These are phyloP conservation scores for Nitzschia putrida DNA, from an alignment of 108 stramenopile species.

Conservation along the genomic window DNA sequence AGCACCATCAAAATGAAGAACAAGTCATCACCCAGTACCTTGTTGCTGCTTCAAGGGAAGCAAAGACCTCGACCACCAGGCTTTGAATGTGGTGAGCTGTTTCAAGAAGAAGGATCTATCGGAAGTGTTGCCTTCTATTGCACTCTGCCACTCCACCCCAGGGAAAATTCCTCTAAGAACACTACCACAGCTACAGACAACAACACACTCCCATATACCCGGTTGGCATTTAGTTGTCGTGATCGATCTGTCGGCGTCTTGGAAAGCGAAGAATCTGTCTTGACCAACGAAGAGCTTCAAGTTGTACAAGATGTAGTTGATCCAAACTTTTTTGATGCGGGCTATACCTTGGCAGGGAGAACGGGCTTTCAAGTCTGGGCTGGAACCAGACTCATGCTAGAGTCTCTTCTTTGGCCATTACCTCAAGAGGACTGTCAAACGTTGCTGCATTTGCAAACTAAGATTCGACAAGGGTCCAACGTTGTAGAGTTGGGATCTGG, in stretches of 20 bases:
- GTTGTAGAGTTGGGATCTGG: conserved; percentile 68
- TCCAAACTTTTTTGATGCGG: conserved; percentile 67
- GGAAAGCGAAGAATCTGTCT: conserved; percentile 33
- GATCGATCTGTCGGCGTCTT: conserved; percentile 57
- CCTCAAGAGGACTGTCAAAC: background rate
- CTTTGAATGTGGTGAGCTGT: conserved; percentile 32
- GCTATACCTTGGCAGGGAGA: conserved; percentile 63
- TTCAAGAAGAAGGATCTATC: conserved; percentile 15
- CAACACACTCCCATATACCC: background rate
- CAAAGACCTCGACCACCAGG: conserved; percentile 14
- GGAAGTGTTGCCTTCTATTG: conserved; percentile 31
- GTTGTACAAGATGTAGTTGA: conserved; percentile 44
- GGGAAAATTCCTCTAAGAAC: background rate
- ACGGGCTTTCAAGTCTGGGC: conserved; percentile 77
- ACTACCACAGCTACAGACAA: background rate
- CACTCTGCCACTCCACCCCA: background rate
- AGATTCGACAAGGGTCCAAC: conserved; percentile 7
- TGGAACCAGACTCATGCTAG: conserved; percentile 60
- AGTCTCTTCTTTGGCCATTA: conserved; percentile 44
- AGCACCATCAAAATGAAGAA: too few relatives aligned
- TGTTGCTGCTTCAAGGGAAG: too few relatives aligned
- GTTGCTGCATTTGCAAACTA: conserved; percentile 33
- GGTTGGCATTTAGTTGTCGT: conserved; percentile 49
- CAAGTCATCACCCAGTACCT: too few relatives aligned
- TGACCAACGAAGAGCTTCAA: conserved; percentile 27